Evolutionary conservation across 164 flowering plant species (phyloP), one percentile per base, ranked within the genome.

Genomic region (Tetrastigma voinierianum): DNA sequence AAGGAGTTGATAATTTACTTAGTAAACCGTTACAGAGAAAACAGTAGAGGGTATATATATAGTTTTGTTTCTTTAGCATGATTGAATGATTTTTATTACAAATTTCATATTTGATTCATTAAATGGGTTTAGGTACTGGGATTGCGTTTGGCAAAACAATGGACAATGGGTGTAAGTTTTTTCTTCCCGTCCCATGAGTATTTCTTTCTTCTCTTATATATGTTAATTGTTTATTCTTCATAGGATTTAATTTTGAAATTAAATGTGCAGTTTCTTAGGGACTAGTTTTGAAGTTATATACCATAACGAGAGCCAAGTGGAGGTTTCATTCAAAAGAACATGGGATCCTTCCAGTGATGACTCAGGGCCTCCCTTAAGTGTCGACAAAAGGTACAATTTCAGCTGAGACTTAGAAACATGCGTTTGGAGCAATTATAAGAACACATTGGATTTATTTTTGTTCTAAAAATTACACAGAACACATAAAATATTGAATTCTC

Each of bases 381-480:
- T 74, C 3, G 77, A 74, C 67, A 74, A 65, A n/a, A 69, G 77
- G 77, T 74, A 48, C 32, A 45, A 40, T 59, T 11, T 20, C 21
- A 65, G 54, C 25, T n/a, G n/a, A n/a, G 10, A 53, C 9, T 53
- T 10, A 53, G 10, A 9, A 53, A 9, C 10, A 9, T 2, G 19
- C 18, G n/a, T 51, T n/a, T n/a, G n/a, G n/a, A n/a, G n/a, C n/a
- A n/a, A n/a, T n/a, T n/a, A n/a, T n/a, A n/a, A n/a, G n/a, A n/a
- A n/a, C n/a, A n/a, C n/a, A n/a, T n/a, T n/a, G n/a, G n/a, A n/a
- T n/a, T n/a, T n/a, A n/a, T n/a, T n/a, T n/a, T n/a, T n/a, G n/a
- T n/a, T n/a, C n/a, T n/a, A n/a, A n/a, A n/a, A n/a, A n/a, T n/a
- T n/a, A n/a, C n/a, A n/a, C n/a, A n/a, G n/a, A n/a, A n/a, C n/a